Percentiles rank a stretch among this genome's conserved stretches.
phyloP scores from a whole-genome alignment of 352 stramenopile species.

The Globisporangium barbulae region DNA sequence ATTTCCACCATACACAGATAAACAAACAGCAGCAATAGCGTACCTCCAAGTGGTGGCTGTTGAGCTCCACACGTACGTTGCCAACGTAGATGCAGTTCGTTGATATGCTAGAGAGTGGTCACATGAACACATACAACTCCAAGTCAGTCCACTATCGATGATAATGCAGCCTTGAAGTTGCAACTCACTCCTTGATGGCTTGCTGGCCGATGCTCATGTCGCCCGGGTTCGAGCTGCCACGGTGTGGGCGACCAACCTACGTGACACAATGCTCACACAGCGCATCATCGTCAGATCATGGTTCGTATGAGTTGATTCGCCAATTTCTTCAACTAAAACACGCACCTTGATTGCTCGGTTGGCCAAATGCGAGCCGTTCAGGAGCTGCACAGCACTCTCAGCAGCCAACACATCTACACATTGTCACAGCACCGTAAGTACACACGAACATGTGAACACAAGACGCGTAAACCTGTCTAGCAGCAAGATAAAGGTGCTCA shows the following conservation, averaged over 20 bases:
- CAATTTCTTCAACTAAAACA: background rate
- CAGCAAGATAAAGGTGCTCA: conserved; percentile 6
- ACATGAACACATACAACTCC: background rate
- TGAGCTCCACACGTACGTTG: conserved; percentile 68
- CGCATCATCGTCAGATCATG: background rate
- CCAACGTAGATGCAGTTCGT: conserved; percentile 79
- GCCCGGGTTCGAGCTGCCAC: conserved; percentile 60
- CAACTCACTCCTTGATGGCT: conserved; percentile 70
- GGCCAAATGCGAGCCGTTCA: conserved; percentile 58
- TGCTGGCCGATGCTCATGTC: conserved; percentile 65
- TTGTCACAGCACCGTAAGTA: conserved; percentile 6
- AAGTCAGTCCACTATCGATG: background rate
- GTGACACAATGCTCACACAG: conserved; percentile 5
- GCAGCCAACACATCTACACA: conserved; percentile 62
- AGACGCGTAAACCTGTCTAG: background rate
- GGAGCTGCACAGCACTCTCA: conserved; percentile 73
- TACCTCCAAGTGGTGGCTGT: conserved; percentile 74
- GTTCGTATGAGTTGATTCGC: background rate
- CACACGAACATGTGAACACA: background rate
- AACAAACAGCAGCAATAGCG: background rate
- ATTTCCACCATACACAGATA: background rate
- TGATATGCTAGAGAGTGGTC: conserved; percentile 30
- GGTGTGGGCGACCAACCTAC: conserved; percentile 71
- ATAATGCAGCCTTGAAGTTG: background rate
- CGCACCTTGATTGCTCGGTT: conserved; percentile 63